These are phyloP conservation scores for Suillus plorans DNA, from an alignment of 768 basidiomycete genomes.

Conservation along the genomic window DNA sequence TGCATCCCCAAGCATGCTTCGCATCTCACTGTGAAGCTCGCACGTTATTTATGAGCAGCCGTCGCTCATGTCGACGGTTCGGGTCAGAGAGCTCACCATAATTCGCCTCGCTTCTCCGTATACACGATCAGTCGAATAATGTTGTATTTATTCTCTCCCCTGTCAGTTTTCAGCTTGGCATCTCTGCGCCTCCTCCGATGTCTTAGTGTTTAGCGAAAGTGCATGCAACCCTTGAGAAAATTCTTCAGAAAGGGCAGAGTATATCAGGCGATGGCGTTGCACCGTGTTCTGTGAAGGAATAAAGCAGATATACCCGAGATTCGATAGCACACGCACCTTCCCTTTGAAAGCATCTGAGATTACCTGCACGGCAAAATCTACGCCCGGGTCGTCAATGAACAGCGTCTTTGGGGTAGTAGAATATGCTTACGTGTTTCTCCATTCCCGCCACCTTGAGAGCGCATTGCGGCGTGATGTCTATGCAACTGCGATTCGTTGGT, in stretches of 20 bases:
- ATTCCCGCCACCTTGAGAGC: constrained; percentile 59
- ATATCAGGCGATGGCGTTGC: constrained; percentile 81
- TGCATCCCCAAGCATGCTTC: not conserved
- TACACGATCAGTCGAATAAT: not conserved
- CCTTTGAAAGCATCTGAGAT: constrained; percentile 73
- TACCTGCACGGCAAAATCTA: constrained; percentile 77
- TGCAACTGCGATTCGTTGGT: constrained; percentile 85
- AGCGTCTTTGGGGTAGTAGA: constrained; percentile 16
- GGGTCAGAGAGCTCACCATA: not conserved
- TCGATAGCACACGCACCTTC: constrained; percentile 49
- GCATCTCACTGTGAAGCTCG: constrained; percentile 4
- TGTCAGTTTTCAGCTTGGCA: constrained; percentile 15
- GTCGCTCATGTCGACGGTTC: not conserved
- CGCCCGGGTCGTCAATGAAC: constrained; percentile 17
- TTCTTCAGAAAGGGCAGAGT: constrained; percentile 70
- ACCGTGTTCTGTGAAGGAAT: constrained; percentile 54
- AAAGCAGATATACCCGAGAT: constrained; percentile 11
- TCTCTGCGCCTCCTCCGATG: constrained; percentile 48
- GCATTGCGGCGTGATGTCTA: constrained; percentile 83
- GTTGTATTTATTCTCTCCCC: not conserved
- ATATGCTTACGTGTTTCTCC: constrained; percentile 77
- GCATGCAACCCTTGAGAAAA: constrained; percentile 73
- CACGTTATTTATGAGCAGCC: constrained; percentile 3
- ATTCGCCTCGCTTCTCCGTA: not conserved
- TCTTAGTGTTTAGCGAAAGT: constrained; percentile 73